Percentiles rank a stretch among this genome's conserved stretches.
Conservation (phyloP, 2,329 filamentous ascomycete species). For the Phyllachora maydis region DNA sequence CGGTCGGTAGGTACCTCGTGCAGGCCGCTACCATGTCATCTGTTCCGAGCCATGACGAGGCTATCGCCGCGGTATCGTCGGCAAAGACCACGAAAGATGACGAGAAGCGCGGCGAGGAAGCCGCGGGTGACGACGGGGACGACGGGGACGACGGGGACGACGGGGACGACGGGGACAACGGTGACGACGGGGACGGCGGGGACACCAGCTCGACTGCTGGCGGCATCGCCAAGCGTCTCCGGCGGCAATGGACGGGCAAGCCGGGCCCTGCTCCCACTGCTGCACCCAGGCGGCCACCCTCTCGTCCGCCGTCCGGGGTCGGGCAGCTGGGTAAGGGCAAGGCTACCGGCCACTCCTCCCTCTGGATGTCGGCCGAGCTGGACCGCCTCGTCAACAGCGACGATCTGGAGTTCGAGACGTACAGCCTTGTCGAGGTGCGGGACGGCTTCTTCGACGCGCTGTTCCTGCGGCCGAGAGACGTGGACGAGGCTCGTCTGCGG, state of each 20-base stretch:
- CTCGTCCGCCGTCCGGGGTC: background rate
- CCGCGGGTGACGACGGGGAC: background rate
- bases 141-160: background rate
- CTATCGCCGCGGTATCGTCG: background rate
- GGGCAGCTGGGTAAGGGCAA: background rate
- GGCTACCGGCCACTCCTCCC: background rate
- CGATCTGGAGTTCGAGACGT: constrained; percentile 13
- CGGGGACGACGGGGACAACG: background rate
- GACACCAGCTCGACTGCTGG: too few relatives aligned
- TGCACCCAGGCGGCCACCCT: too few relatives aligned
- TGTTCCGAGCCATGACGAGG: constrained; percentile 1
- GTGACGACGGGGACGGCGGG: background rate
- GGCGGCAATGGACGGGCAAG: too few relatives aligned
- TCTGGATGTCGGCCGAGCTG: constrained; percentile 1
- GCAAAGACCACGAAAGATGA: too few relatives aligned
- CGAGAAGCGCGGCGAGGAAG: constrained; percentile 1
- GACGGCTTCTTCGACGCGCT: constrained; percentile 26
- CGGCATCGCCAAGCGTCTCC: too few relatives aligned
- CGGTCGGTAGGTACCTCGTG: too few relatives aligned
- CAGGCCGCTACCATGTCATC: constrained; percentile 1
- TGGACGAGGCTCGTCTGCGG: constrained; percentile 16
- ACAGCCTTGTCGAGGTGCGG: constrained; percentile 19
- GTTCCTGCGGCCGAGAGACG: constrained; percentile 20
- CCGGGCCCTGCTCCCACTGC: too few relatives aligned
- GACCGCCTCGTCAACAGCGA: constrained; percentile 1